These are phyloP conservation scores for Pythium angustatum DNA, from an alignment of 352 stramenopile genomes.

Conservation along the genomic window DNA sequence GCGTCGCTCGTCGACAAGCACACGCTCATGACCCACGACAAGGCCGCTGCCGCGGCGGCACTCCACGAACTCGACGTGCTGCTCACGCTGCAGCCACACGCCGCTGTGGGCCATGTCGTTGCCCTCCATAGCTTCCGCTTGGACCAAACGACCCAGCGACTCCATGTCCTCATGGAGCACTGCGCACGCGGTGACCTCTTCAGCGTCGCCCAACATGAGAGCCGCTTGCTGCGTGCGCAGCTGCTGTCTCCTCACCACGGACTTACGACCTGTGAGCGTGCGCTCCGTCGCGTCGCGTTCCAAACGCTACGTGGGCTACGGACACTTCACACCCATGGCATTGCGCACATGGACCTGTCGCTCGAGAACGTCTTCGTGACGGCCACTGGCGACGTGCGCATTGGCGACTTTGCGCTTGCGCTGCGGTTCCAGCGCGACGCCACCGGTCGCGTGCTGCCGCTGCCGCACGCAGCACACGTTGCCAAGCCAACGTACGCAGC, in stretches of 20 bases:
- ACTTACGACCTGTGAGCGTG: constrained; percentile 43
- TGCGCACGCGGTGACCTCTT: constrained; percentile 67
- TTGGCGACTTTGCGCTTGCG: constrained; percentile 93
- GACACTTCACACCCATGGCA: constrained; percentile 80
- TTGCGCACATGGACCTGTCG: constrained; percentile 94
- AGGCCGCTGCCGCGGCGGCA: constrained; percentile 35
- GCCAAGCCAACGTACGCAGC: constrained; percentile 72
- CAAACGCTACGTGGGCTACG: constrained; percentile 87
- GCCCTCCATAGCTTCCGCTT: constrained; percentile 49
- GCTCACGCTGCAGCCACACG: constrained; percentile 39
- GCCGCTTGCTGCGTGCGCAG: constrained; percentile 43
- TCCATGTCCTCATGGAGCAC: constrained; percentile 71
- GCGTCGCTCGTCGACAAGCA: constrained; percentile 58
- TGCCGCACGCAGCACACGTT: constrained; percentile 23
- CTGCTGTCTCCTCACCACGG: constrained; percentile 27
- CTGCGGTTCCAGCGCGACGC: constrained; percentile 32
- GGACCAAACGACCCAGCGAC: constrained; percentile 36
- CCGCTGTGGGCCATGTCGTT: constrained; percentile 40
- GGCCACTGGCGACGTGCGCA: constrained; percentile 62
- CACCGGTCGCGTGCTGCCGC: constrained; percentile 30
- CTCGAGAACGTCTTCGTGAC: constrained; percentile 95
- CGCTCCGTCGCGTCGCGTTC: constrained; percentile 43
- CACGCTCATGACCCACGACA: constrained; percentile 43
- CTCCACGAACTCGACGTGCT: constrained; percentile 69
- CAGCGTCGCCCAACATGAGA: constrained; percentile 49